These are phyloP conservation scores for Gossypium arboreum DNA, from an alignment of 345 rosid genomes.

Conservation along the genomic window DNA sequence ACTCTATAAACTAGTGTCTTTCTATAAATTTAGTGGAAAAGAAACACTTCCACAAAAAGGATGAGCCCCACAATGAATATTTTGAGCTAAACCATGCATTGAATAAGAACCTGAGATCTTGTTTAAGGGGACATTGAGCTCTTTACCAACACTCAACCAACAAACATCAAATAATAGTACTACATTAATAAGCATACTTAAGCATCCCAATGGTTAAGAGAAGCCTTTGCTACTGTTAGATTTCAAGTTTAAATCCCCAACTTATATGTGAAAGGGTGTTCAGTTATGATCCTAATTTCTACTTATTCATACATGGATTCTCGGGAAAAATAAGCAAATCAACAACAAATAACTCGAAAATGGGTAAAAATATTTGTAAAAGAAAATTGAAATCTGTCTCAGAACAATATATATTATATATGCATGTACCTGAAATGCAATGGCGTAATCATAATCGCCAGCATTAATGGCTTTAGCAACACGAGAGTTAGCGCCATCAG, in stretches of 20 bases:
- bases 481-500: slow-evolving; percentile 93
- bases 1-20: background rate
- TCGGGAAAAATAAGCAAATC: background rate
- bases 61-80: background rate
- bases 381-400: background rate
- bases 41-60: background rate
- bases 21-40: background rate
- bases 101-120: background rate
- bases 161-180: background rate
- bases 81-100: background rate
- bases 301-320: background rate
- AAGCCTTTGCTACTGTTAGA: background rate
- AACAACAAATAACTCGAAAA: background rate
- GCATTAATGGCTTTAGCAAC: slow-evolving; percentile 88
- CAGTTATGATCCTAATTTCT: background rate
- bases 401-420: background rate
- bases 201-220: background rate
- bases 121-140: too few species aligned
- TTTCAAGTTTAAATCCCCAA: background rate
- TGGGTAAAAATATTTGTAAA: too few species aligned
- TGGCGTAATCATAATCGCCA: slow-evolving; percentile 92
- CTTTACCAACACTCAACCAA: background rate
- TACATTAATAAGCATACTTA: background rate
- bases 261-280: background rate
- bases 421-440: slow-evolving; percentile 79